Base-by-base conservation (phyloP, 257 asterid species). In the Rehmannia glutinosa region DNA sequence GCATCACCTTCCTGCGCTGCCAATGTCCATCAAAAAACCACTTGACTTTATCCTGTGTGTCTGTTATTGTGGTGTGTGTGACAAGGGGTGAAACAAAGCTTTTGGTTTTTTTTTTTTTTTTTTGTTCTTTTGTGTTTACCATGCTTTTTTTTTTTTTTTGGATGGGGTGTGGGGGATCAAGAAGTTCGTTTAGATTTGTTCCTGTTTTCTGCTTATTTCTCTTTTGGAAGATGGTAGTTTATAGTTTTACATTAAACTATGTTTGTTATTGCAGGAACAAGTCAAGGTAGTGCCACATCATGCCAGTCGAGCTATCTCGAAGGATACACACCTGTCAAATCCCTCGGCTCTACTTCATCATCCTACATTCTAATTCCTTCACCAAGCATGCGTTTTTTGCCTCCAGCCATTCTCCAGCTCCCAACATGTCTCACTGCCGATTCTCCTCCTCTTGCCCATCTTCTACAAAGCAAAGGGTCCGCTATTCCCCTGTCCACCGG, bases 361-460 rank as follows among this genome's bases (percentile, higher is more conserved):
- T 84, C 97, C 80, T 94, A 94, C 71, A 73, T 94, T 15, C 38
- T 91, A 23, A 84, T 88, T 60, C 99, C 99, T 38, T 91, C 97
- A 16, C 97, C 97, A 8, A 87, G 88, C 83, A 78, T 87, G 85
- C 95, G 97, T 17, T 94, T 88, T 70, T 88, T 94, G 38, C 97
- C 99, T 52, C 97, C 97, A 1, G 65, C 87, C 19, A 65, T 80
- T 57, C 92, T 94, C 50, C 99, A 94, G 83, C 95, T 94, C 38
- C 99, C 95, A 1, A 94, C 97, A 5, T 88, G 92, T 59, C 95
- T 94, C 63, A 94, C 97, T 38, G 97, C 99, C 9, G 97, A 88
- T 69, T 94, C 99, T 51, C 99, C 99, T 24, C 99, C 97, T 35
- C 88, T 94, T 0, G 99, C 97, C 50, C 99, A 91, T 72, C 96